Evolutionary conservation across 2,329 filamentous ascomycete genomes (phyloP).

Genomic region (Talaromyces sp.): DNA sequence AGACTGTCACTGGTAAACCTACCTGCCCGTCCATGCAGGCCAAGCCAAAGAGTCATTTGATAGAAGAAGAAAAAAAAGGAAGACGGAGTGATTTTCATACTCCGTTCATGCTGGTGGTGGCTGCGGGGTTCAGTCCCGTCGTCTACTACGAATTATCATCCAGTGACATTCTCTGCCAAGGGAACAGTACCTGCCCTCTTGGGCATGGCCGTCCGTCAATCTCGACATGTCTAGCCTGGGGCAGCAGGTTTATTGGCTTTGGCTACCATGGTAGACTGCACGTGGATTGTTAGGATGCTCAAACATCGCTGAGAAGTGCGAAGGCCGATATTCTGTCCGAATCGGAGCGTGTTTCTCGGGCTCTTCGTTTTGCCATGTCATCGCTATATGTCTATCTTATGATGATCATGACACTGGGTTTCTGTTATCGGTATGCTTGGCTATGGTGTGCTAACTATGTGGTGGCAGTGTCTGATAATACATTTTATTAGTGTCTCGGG

Average conservation of each 20-base stretch:
- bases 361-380: neutral
- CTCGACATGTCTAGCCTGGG: neutral
- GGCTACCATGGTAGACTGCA: neutral
- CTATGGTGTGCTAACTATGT: neutral
- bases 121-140: constrained; percentile 2
- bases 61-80: neutral
- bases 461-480: neutral
- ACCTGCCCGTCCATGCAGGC: neutral
- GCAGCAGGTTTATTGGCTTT: neutral
- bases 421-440: neutral
- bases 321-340: neutral
- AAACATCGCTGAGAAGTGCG: neutral
- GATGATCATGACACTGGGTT: neutral
- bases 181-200: constrained; percentile 1
- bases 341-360: neutral
- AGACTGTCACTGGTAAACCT: neutral
- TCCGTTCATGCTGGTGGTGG: neutral
- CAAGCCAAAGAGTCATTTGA: neutral
- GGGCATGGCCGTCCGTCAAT: neutral
- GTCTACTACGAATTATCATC: neutral
- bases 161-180: neutral
- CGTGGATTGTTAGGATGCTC: neutral
- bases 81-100: neutral
- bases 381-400: constrained; percentile 1
- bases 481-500: neutral